Percentiles rank a stretch among this genome's conserved stretches.
Conservation (phyloP, 208 protist species). For the Wallacemonas rigidus region DNA sequence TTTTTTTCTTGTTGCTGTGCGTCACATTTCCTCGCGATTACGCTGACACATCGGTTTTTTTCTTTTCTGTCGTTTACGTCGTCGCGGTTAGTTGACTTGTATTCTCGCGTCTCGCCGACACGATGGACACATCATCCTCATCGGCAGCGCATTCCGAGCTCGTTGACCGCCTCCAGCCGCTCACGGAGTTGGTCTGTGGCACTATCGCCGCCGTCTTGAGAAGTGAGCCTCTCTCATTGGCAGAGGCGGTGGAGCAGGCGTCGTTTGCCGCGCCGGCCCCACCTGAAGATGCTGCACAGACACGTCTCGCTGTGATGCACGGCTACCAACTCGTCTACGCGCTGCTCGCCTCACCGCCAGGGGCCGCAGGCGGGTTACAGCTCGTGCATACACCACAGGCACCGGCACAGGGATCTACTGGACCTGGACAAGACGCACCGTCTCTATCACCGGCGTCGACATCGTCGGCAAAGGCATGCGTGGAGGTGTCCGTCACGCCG, state of each 20-base stretch:
- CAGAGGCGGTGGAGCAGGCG: background rate
- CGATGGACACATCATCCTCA: background rate
- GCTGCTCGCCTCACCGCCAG: background rate
- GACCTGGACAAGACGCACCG: background rate
- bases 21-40: no score
- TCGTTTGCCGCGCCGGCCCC: background rate
- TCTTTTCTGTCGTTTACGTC: no score
- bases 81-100: no score
- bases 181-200: background rate
- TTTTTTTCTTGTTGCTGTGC: no score
- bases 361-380: background rate
- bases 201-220: background rate
- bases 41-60: no score
- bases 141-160: constrained; percentile 1
- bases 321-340: constrained; percentile 16
- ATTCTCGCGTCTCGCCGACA: no score
- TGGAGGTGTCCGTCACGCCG: background rate
- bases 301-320: background rate
- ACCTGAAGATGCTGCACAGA: background rate
- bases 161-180: constrained; percentile 25
- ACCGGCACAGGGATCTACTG: no score
- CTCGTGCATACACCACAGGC: constrained; percentile 1
- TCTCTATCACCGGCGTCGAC: background rate
- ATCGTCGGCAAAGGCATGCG: no score
- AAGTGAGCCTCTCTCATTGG: background rate